Evolutionary conservation across 371 early-diverging fungal genomes (phyloP).

Genomic region (Lichtheimia ornata): DNA sequence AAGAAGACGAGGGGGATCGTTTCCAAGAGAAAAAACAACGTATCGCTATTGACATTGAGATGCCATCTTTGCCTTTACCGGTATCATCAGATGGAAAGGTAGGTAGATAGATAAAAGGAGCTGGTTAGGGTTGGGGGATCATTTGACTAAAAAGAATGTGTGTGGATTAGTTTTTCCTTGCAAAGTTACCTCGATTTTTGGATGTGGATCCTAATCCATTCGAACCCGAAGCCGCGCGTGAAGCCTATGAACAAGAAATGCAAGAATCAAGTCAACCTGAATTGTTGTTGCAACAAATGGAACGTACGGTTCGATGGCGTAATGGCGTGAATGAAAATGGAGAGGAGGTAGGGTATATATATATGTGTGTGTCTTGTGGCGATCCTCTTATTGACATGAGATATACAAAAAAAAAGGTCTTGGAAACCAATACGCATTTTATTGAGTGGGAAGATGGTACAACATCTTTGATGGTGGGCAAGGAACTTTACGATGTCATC

Average conservation of each 20-base stretch:
- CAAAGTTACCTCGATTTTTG: slow-evolving; percentile 76
- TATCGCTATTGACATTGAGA: slow-evolving; percentile 33
- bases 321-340: slow-evolving; percentile 37
- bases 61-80: slow-evolving; percentile 45
- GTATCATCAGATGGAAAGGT: slow-evolving; percentile 37
- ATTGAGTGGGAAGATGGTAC: slow-evolving; percentile 86
- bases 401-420: slow-evolving; percentile 23
- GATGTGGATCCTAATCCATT: slow-evolving; percentile 72
- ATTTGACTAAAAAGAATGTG: not conserved
- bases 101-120: too few relatives aligned
- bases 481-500: slow-evolving; percentile 75
- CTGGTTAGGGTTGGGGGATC: too few relatives aligned
- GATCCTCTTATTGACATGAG: not conserved
- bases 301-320: slow-evolving; percentile 84
- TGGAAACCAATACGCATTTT: slow-evolving; percentile 79
- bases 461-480: slow-evolving; percentile 73
- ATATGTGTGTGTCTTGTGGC: slow-evolving; percentile 7
- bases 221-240: slow-evolving; percentile 42
- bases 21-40: slow-evolving; percentile 33
- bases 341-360: slow-evolving; percentile 38
- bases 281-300: slow-evolving; percentile 57
- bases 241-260: slow-evolving; percentile 29
- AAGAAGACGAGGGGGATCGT: slow-evolving; percentile 24
- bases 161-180: slow-evolving; percentile 56
- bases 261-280: slow-evolving; percentile 45